phyloP scores from a whole-genome alignment of 2,329 filamentous ascomycete genomes.

The Sclerotinia minor region DNA sequence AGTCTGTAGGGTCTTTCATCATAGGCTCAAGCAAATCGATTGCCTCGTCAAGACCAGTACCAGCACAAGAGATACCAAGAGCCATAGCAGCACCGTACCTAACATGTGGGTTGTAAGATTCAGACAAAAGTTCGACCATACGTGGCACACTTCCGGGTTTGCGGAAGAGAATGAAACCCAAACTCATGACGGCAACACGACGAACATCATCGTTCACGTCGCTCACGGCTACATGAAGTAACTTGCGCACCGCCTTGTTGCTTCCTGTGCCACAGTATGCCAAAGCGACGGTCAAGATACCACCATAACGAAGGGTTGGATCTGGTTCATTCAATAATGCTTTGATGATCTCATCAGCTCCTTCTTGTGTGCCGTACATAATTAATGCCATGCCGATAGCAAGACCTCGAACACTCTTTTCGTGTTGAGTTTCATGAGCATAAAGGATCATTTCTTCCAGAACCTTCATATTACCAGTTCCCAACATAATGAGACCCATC shows the following conservation, averaged over 20 bases:
- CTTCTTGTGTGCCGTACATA: constrained; percentile 96
- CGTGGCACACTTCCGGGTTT: constrained; percentile 96
- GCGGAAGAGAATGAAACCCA: constrained; percentile 97
- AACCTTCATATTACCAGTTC: constrained; percentile 91
- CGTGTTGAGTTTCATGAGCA: constrained; percentile 95
- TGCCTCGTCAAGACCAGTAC: constrained; percentile 92
- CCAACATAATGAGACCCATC: constrained; percentile 98
- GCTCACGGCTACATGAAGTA: constrained; percentile 93
- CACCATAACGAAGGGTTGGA: constrained; percentile 89
- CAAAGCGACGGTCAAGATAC: constrained; percentile 97
- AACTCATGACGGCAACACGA: constrained; percentile 92
- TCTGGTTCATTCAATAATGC: constrained; percentile 91
- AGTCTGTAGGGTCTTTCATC: constrained; percentile 99
- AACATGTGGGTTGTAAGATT: constrained; percentile 98
- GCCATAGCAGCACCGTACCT: constrained; percentile 98
- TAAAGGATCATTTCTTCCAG: constrained; percentile 97
- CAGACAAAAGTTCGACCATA: constrained; percentile 97
- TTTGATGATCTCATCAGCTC: constrained; percentile 91
- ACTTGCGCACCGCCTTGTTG: constrained; percentile 96
- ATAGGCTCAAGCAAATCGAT: constrained; percentile 97
- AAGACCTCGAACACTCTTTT: constrained; percentile 96
- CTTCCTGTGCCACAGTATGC: constrained; percentile 96
- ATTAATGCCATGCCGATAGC: constrained; percentile 97
- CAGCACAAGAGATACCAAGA: constrained; percentile 94
- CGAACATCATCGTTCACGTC: constrained; percentile 98